phyloP scores from a whole-genome alignment of 176 grass and related monocot genomes.

The Melocanna baccifera region DNA sequence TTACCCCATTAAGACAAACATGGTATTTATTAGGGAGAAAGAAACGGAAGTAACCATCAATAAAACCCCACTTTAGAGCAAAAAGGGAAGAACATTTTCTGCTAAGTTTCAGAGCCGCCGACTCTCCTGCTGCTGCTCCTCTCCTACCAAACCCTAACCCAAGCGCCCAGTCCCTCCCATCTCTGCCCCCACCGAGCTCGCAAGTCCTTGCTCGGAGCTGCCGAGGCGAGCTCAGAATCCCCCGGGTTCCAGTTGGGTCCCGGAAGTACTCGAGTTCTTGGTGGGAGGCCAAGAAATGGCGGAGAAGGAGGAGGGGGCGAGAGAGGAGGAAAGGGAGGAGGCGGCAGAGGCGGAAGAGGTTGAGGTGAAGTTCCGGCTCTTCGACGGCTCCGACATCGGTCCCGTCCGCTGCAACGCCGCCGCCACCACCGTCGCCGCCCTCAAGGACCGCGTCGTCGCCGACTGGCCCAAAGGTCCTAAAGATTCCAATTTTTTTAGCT shows the following conservation, averaged over 20 bases:
- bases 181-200: background rate
- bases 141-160: slow-evolving; percentile 52
- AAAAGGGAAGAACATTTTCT: slow-evolving; percentile 14
- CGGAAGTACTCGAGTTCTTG: slow-evolving; percentile 2
- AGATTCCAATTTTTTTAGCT: background rate
- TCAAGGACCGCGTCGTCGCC: slow-evolving; percentile 72
- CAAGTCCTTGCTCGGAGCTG: background rate
- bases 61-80: background rate
- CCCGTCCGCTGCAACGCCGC: slow-evolving; percentile 58
- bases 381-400: slow-evolving; percentile 72
- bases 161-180: slow-evolving; percentile 12
- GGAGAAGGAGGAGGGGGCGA: slow-evolving; percentile 28
- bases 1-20: background rate
- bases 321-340: slow-evolving; percentile 14
- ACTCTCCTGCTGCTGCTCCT: background rate
- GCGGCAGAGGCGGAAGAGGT: slow-evolving; percentile 49
- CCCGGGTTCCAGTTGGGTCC: background rate
- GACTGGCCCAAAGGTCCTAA: slow-evolving; percentile 68
- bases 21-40: background rate
- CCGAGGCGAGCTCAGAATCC: background rate
- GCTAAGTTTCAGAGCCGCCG: background rate
- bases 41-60: background rate
- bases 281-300: slow-evolving; percentile 39
- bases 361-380: slow-evolving; percentile 68
- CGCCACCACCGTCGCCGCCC: slow-evolving; percentile 58